A percentile compares a stretch with the other conserved stretches of the same genome.
Conservation (phyloP, 495 filamentous ascomycete genomes). For the Aspergillus homomorphus region DNA sequence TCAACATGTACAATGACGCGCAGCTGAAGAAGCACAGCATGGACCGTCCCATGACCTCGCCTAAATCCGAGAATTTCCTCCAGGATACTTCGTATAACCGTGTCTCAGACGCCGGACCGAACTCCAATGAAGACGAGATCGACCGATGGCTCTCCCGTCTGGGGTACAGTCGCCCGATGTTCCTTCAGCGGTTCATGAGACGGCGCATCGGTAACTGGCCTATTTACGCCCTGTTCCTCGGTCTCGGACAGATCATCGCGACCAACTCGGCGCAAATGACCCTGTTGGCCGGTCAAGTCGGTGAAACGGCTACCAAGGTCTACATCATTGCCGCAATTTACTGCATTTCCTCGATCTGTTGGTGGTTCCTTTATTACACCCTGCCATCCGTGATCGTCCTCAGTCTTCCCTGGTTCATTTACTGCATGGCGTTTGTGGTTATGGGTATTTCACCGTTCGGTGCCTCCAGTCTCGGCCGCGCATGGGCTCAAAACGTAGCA, state of each 20-base stretch:
- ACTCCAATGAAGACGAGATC: slow-evolving; percentile 36
- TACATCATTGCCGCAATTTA: slow-evolving; percentile 64
- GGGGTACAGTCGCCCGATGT: slow-evolving; percentile 24
- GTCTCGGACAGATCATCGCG: slow-evolving; percentile 63
- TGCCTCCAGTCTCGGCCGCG: slow-evolving; percentile 29
- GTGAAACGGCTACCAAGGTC: slow-evolving; percentile 57
- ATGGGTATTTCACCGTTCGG: slow-evolving; percentile 45
- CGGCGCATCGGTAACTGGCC: slow-evolving; percentile 55
- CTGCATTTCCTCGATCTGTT: slow-evolving; percentile 55
- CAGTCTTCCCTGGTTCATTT: slow-evolving; percentile 47
- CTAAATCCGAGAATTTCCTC: not conserved
- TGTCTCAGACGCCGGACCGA: not conserved
- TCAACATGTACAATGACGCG: slow-evolving; percentile 53
- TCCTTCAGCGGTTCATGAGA: slow-evolving; percentile 26
- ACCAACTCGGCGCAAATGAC: slow-evolving; percentile 69
- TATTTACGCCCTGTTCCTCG: slow-evolving; percentile 60
- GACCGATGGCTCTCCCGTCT: slow-evolving; percentile 47
- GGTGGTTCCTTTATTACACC: slow-evolving; percentile 59
- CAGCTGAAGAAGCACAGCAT: slow-evolving; percentile 36
- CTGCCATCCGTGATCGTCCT: slow-evolving; percentile 57
- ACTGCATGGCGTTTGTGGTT: slow-evolving; percentile 50
- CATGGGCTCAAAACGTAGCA: slow-evolving; percentile 55
- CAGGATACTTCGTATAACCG: not conserved
- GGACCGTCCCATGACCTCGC: slow-evolving; percentile 11
- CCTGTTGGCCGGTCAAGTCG: slow-evolving; percentile 58